Conservation (phyloP, 2,329 filamentous ascomycete species). For the Pseudogymnoascus sp. region DNA sequence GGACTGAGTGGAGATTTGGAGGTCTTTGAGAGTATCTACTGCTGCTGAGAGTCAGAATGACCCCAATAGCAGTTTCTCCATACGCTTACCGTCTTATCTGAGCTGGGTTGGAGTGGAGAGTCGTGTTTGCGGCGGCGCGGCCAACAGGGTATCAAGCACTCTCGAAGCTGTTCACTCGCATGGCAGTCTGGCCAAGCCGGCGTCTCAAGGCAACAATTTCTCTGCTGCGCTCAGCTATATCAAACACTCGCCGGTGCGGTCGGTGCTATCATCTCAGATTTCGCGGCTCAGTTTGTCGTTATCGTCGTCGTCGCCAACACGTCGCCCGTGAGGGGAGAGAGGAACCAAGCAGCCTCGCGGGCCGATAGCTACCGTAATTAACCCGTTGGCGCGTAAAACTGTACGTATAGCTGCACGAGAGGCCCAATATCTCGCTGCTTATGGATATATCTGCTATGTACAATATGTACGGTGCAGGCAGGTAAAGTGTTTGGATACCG, state of each 20-base stretch:
- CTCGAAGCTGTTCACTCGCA: background rate
- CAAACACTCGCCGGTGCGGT: background rate
- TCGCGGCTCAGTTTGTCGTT: background rate
- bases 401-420: background rate
- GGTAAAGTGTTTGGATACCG: background rate
- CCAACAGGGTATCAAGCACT: background rate
- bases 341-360: background rate
- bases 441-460: background rate
- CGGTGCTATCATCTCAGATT: background rate
- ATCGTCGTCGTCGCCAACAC: background rate
- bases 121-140: background rate
- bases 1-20: constrained; percentile 2
- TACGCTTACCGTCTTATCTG: background rate
- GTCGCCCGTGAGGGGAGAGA: background rate
- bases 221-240: background rate
- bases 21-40: background rate
- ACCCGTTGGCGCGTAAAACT: background rate
- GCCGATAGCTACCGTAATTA: constrained; percentile 5
- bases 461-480: background rate
- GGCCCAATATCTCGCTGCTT: background rate
- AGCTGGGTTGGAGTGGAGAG: constrained; percentile 1
- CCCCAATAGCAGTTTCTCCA: background rate
- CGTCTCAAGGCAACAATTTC: background rate
- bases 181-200: background rate
- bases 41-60: background rate